Conservation (phyloP, 1,139 yeast genomes). For the Taphrina sp. region DNA sequence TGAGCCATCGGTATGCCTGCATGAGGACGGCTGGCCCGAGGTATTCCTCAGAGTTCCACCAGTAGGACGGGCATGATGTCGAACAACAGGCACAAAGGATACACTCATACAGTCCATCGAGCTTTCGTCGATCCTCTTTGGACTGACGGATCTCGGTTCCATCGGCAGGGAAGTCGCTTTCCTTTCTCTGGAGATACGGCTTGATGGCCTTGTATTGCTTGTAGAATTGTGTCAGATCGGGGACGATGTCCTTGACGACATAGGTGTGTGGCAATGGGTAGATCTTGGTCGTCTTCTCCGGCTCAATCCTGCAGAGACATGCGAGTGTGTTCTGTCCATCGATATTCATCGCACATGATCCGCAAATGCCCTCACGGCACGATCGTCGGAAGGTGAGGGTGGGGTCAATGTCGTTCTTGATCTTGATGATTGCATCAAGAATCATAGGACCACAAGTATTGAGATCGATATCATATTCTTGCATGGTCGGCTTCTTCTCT, state of each 20-base stretch:
- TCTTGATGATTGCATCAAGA: slow-evolving; percentile 87
- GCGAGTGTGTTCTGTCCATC: slow-evolving; percentile 97
- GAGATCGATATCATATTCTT: slow-evolving; percentile 78
- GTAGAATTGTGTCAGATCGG: slow-evolving; percentile 95
- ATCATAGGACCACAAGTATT: slow-evolving; percentile 97
- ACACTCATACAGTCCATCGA: slow-evolving; percentile 96
- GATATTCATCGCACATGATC: slow-evolving; percentile 99
- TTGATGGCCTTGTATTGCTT: slow-evolving; percentile 97
- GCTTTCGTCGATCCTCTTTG: slow-evolving; percentile 89
- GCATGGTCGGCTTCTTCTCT: slow-evolving; percentile 83
- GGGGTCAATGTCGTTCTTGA: slow-evolving; percentile 94
- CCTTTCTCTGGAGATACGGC: slow-evolving; percentile 82
- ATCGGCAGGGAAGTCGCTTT: slow-evolving; percentile 65
- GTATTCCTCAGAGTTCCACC: slow-evolving; percentile 99
- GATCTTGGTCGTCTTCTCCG: slow-evolving; percentile 72
- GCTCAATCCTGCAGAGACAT: slow-evolving; percentile 87
- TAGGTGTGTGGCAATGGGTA: slow-evolving; percentile 99
- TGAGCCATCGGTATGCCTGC: slow-evolving; percentile 98
- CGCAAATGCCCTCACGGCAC: slow-evolving; percentile 99
- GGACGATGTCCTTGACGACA: slow-evolving; percentile 94
- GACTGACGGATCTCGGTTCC: slow-evolving; percentile 93
- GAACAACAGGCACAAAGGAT: slow-evolving; percentile 98
- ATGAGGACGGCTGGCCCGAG: slow-evolving; percentile 97
- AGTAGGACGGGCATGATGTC: slow-evolving; percentile 97
- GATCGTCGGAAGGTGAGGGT: slow-evolving; percentile 96